Evolutionary conservation across 495 filamentous ascomycete genomes (phyloP).

Genomic region (Wilcoxina mikolae): DNA sequence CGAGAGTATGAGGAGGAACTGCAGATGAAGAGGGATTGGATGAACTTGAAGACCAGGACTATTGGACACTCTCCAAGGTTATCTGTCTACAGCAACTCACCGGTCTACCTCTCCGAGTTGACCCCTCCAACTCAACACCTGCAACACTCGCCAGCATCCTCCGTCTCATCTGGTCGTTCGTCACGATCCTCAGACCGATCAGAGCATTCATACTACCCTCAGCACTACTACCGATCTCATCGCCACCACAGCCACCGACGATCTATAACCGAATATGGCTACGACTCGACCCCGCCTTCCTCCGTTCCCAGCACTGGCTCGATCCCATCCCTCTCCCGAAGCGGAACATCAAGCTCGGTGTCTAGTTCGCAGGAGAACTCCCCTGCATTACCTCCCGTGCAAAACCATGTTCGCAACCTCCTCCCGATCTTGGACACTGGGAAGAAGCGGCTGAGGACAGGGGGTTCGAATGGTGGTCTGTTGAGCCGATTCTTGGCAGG

Average conservation of each 20-base stretch:
- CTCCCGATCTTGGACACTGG: slow-evolving; percentile 18
- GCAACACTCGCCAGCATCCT: slow-evolving; percentile 16
- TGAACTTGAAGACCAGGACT: background rate
- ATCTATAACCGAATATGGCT: slow-evolving; percentile 16
- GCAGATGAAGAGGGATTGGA: slow-evolving; percentile 15
- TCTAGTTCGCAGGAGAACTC: slow-evolving; percentile 24
- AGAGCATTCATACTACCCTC: slow-evolving; percentile 12
- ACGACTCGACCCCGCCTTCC: slow-evolving; percentile 22
- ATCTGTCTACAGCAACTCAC: slow-evolving; percentile 19
- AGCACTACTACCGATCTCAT: slow-evolving; percentile 1
- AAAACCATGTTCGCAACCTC: slow-evolving; percentile 13
- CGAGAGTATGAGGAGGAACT: slow-evolving; percentile 26
- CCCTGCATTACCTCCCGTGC: slow-evolving; percentile 15
- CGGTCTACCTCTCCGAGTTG: slow-evolving; percentile 10
- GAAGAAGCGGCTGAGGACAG: slow-evolving; percentile 21
- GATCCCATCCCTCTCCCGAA: slow-evolving; percentile 21
- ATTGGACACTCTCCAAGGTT: too few species aligned
- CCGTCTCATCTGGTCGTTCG: slow-evolving; percentile 16
- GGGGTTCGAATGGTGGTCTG: slow-evolving; percentile 16
- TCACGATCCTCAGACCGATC: slow-evolving; percentile 24
- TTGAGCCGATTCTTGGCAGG: slow-evolving; percentile 22
- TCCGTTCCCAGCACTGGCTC: slow-evolving; percentile 19
- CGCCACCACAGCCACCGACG: slow-evolving; percentile 11
- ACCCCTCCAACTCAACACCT: slow-evolving; percentile 18
- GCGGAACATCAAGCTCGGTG: slow-evolving; percentile 20